Conservation (phyloP, 1,284 basidiomycete genomes). For the Coniophora puteana region DNA sequence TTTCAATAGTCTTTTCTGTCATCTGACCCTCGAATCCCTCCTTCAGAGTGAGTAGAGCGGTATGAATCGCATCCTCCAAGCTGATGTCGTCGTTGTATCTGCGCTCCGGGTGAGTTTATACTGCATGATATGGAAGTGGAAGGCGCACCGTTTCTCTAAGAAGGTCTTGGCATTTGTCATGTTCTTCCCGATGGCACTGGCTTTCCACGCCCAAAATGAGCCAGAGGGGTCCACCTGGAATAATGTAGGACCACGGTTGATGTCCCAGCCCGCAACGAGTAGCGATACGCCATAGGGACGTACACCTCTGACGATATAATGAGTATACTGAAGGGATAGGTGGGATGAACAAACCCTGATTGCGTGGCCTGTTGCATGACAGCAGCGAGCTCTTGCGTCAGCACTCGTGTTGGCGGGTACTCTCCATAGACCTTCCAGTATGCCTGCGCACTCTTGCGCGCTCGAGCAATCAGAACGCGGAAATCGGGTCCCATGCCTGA, state of each 20-base stretch:
- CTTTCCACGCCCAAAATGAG: conserved; percentile 99
- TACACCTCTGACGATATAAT: conserved; percentile 71
- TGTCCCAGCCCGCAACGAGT: conserved; percentile 95
- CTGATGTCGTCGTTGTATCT: conserved; percentile 99
- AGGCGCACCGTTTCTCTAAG: conserved; percentile 88
- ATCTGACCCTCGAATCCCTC: conserved; percentile 99
- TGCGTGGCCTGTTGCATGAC: conserved; percentile 99
- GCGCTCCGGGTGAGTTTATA: conserved; percentile 18
- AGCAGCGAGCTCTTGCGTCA: conserved; percentile 96
- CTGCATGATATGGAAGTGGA: conserved; percentile 16
- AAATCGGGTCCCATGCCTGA: conserved; percentile 99
- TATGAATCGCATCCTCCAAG: conserved; percentile 98
- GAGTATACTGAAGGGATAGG: conserved; percentile 12
- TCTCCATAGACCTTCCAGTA: conserved; percentile 99
- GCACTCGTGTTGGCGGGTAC: conserved; percentile 95
- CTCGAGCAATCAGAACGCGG: conserved; percentile 88
- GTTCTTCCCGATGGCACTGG: conserved; percentile 99
- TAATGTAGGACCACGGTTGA: conserved; percentile 85
- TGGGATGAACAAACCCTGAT: conserved; percentile 71
- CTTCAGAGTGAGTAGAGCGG: conserved; percentile 96
- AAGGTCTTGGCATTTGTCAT: conserved; percentile 99
- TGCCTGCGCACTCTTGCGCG: conserved; percentile 95
- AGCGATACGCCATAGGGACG: conserved; percentile 97
- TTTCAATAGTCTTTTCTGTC: conserved; percentile 99
- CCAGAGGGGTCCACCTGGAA: conserved; percentile 99